A percentile compares a stretch with the other conserved stretches of the same genome.
Conservation (phyloP, 2,329 filamentous ascomycete species). For the Calonectria naviculata region DNA sequence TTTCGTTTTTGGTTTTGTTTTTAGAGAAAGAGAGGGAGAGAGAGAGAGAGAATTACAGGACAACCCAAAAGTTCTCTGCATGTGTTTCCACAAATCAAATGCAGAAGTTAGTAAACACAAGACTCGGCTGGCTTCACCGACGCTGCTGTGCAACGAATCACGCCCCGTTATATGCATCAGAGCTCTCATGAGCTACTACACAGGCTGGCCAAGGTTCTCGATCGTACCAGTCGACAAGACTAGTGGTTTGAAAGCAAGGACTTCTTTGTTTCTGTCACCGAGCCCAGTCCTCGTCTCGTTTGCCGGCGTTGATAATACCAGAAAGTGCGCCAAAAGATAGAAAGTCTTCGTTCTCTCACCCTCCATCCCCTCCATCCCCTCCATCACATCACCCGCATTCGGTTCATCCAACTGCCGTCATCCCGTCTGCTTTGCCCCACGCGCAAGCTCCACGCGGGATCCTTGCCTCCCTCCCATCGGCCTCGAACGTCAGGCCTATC, state of each 20-base stretch:
- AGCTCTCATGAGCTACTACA: too few relatives aligned
- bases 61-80: neutral
- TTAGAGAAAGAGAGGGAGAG: too few relatives aligned
- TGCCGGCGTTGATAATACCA: neutral
- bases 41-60: too few relatives aligned
- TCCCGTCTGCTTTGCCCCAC: neutral
- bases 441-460: neutral
- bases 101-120: neutral
- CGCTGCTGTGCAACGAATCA: neutral
- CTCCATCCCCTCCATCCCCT: neutral
- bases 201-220: too few relatives aligned
- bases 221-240: too few relatives aligned
- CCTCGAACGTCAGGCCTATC: neutral
- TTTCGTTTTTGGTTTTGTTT: neutral
- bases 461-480: neutral
- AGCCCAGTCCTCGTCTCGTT: neutral
- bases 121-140: neutral
- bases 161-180: slow-evolving; percentile 42
- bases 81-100: neutral
- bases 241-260: too few relatives aligned
- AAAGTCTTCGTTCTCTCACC: neutral
- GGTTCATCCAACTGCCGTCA: neutral
- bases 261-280: too few relatives aligned
- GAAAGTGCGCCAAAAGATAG: neutral
- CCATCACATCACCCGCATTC: neutral